Conservation (phyloP, 306 rosid genomes). For the Acacia crassicarpa region DNA sequence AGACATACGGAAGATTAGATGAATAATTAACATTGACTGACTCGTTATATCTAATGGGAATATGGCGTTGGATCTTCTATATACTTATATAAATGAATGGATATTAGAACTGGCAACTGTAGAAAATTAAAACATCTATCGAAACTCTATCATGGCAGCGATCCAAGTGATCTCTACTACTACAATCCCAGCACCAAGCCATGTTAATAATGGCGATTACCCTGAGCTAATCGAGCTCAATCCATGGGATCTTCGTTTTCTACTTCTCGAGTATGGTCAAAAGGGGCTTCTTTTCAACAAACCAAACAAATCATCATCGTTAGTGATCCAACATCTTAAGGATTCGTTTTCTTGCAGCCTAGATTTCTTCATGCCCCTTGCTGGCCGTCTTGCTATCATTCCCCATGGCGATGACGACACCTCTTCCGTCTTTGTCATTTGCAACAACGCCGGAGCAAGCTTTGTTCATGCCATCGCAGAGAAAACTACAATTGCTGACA, state of each 20-base stretch:
- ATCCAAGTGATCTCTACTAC: background rate
- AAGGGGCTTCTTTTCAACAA: background rate
- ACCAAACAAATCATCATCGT: background rate
- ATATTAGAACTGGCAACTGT: background rate
- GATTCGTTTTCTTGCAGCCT: background rate
- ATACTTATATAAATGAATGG: too few relatives aligned
- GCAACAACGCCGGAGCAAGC: background rate
- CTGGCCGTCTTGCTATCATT: background rate
- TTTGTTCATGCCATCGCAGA: background rate
- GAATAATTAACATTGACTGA: too few relatives aligned
- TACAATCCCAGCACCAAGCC: background rate
- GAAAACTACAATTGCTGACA: background rate
- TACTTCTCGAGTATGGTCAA: background rate
- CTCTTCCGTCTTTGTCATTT: background rate
- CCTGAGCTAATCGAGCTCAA: background rate
- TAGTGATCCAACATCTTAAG: background rate
- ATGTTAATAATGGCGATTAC: background rate
- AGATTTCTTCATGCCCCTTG: background rate
- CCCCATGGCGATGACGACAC: background rate
- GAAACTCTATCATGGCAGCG: background rate
- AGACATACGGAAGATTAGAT: too few relatives aligned
- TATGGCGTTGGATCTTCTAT: background rate
- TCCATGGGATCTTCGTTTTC: background rate
- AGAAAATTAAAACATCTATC: too few relatives aligned
- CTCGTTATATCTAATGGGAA: background rate